phyloP scores from a whole-genome alignment of 169 alveolate genomes.

The Miamiensis avidus region DNA sequence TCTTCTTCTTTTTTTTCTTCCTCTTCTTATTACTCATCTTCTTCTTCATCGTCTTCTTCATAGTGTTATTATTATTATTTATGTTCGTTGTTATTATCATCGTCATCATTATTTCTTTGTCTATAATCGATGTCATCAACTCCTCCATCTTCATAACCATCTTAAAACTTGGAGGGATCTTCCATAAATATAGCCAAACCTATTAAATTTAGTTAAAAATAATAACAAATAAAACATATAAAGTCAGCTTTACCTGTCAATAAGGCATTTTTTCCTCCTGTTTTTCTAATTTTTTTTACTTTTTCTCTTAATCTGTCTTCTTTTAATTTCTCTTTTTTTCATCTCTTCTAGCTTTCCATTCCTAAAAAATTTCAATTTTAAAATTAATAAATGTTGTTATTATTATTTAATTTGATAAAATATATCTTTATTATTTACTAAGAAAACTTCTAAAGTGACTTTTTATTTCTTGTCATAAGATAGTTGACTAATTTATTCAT shows the following conservation, averaged over 20 bases:
- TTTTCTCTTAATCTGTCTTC: conserved; percentile 71
- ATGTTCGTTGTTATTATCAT: conserved; percentile 38
- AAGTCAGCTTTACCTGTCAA: conserved; percentile 87
- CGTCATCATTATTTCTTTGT: conserved; percentile 20
- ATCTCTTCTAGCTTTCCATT: conserved; percentile 88
- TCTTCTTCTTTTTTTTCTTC: conserved; percentile 35
- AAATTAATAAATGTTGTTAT: too few species aligned
- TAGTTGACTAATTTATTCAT: conserved; percentile 85
- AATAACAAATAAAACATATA: conserved; percentile 42
- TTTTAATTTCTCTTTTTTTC: conserved; percentile 74
- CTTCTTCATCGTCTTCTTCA: conserved; percentile 36
- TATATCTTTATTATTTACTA: too few species aligned
- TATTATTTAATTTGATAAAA: too few species aligned
- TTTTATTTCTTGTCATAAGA: conserved; percentile 85
- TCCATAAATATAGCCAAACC: conserved; percentile 87
- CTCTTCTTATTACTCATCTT: conserved; percentile 32
- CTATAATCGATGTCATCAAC: conserved; percentile 24
- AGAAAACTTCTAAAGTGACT: conserved; percentile 92
- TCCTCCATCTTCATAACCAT: conserved; percentile 28
- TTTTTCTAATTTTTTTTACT: conserved; percentile 73
- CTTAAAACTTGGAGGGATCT: conserved; percentile 56
- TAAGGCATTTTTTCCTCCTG: conserved; percentile 63
- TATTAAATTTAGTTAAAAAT: too few species aligned
- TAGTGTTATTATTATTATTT: conserved; percentile 20
- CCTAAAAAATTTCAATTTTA: too few species aligned